Conservation (phyloP, 2,329 filamentous ascomycete genomes). For the Periglandula ipomoeae region DNA sequence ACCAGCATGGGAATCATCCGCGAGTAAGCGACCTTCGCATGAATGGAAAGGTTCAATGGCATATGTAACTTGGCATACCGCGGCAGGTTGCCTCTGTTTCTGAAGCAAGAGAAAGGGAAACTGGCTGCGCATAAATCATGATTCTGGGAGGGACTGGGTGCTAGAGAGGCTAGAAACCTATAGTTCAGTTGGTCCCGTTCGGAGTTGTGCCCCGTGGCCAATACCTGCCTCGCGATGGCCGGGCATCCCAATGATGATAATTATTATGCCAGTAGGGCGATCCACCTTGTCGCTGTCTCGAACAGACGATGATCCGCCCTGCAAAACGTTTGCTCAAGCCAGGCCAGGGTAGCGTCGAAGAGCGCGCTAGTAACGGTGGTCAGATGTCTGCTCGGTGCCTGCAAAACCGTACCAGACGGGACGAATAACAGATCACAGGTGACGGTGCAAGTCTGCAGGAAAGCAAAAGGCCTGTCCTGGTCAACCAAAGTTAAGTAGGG, state of each 20-base stretch:
- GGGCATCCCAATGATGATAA: not conserved
- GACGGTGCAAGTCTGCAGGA: not conserved
- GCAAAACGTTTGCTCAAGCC: slow-evolving; percentile 1
- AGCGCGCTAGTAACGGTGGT: not conserved
- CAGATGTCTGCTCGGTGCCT: not conserved
- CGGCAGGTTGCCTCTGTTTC: not conserved
- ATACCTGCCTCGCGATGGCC: not conserved
- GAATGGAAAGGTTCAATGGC: not conserved
- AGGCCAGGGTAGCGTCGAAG: not conserved
- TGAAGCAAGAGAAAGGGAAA: not conserved
- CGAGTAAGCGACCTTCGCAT: not conserved
- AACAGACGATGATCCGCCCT: not conserved
- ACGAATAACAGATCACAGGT: not conserved
- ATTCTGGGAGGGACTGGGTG: not conserved
- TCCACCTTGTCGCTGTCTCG: slow-evolving; percentile 1
- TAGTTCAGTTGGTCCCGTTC: not conserved
- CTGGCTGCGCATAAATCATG: not conserved
- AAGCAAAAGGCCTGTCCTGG: not conserved
- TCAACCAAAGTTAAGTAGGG: not conserved
- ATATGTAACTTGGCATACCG: not conserved
- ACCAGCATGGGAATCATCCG: not conserved
- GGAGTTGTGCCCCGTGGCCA: not conserved
- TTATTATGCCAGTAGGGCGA: not conserved
- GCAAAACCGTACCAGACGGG: not conserved
- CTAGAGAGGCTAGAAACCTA: not conserved